phyloP scores from a whole-genome alignment of 148 eudicot genomes.

The Silene latifolia region DNA sequence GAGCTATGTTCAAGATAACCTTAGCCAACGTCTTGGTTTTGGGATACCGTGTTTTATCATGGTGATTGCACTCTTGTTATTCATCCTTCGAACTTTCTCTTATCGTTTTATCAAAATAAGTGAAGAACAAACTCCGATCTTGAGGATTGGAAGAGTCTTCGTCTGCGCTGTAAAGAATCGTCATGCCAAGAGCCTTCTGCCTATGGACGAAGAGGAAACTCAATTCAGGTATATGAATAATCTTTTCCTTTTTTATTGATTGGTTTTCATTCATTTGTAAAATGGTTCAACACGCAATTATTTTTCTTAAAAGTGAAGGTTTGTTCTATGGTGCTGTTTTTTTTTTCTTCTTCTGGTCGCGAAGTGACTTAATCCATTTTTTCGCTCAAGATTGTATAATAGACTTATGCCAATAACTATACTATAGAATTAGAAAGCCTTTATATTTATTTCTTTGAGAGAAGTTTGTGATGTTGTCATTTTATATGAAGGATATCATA shows the following conservation, averaged over 20 bases:
- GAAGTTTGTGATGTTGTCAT: too few relatives aligned
- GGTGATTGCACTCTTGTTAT: constrained; percentile 44
- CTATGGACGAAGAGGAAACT: constrained; percentile 34
- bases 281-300: too few relatives aligned
- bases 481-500: too few relatives aligned
- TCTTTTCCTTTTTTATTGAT: too few relatives aligned
- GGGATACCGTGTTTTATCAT: constrained; percentile 67
- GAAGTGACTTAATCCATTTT: too few relatives aligned
- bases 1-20: constrained; percentile 58
- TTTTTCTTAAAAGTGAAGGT: too few relatives aligned
- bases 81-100: constrained; percentile 44
- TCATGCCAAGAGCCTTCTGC: constrained; percentile 19
- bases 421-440: too few relatives aligned
- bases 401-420: too few relatives aligned
- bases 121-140: constrained; percentile 48
- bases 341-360: not conserved
- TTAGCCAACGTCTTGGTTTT: constrained; percentile 68
- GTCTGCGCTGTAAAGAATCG: constrained; percentile 50
- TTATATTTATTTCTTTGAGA: too few relatives aligned
- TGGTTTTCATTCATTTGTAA: too few relatives aligned
- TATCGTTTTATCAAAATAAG: constrained; percentile 43
- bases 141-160: constrained; percentile 62
- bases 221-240: constrained; percentile 36
- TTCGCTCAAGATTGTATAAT: too few relatives aligned
- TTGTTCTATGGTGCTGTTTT: too few relatives aligned